Conservation (phyloP, 2,329 filamentous ascomycete genomes). For the Pseudonectria foliicola region DNA sequence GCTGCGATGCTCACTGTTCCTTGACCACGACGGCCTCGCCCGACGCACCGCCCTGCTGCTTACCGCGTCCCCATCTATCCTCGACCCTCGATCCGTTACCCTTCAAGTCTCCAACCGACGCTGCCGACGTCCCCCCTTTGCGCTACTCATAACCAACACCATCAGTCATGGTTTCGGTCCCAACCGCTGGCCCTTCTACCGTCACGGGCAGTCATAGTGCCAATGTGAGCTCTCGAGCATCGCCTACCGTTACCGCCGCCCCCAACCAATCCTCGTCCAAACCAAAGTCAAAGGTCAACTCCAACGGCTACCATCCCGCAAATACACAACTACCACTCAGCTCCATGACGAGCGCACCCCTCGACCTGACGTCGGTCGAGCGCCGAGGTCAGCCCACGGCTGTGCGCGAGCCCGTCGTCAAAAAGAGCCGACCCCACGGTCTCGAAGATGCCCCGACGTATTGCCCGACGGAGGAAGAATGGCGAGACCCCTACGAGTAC, state of each 20-base stretch:
- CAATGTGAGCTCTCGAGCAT: constrained; percentile 45
- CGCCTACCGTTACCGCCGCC: constrained; percentile 37
- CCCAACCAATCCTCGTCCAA: constrained; percentile 33
- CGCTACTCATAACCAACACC: constrained; percentile 4
- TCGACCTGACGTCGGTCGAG: constrained; percentile 87
- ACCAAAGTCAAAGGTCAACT: constrained; percentile 45
- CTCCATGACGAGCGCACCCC: constrained; percentile 50
- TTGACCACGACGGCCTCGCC: constrained; percentile 18
- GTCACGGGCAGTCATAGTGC: constrained; percentile 33
- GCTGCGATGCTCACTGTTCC: constrained; percentile 20
- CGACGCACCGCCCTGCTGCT: constrained; percentile 19
- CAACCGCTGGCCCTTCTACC: constrained; percentile 31
- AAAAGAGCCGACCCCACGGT: constrained; percentile 72
- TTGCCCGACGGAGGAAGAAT: constrained; percentile 85
- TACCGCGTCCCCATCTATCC: constrained; percentile 13
- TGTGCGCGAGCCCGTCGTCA: constrained; percentile 68
- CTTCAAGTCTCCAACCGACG: constrained; percentile 3
- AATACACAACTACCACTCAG: constrained; percentile 48
- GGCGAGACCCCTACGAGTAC: constrained; percentile 88
- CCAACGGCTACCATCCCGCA: constrained; percentile 45
- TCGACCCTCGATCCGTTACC: constrained; percentile 11
- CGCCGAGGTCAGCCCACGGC: constrained; percentile 76
- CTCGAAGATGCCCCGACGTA: constrained; percentile 88
- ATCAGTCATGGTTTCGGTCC: constrained; percentile 33
- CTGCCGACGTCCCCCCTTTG: constrained; percentile 5